phyloP scores from a whole-genome alignment of 2,329 filamentous ascomycete genomes.

The Westerdykella sp. region DNA sequence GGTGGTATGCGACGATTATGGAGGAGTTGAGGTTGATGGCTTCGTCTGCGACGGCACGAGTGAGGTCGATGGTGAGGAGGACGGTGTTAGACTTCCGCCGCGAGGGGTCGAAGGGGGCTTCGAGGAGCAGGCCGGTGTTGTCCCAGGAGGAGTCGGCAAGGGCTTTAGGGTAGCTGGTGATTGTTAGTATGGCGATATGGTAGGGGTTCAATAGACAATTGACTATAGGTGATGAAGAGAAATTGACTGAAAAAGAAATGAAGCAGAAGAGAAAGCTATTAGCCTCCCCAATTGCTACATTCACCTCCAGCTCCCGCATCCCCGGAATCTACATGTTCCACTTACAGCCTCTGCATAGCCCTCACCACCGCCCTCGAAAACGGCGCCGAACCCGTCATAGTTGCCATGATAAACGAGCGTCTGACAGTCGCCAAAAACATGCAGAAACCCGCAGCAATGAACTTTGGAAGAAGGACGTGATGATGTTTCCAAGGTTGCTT shows the following conservation, averaged over 20 bases:
- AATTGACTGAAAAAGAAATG: not conserved
- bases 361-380: slow-evolving; percentile 65
- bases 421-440: slow-evolving; percentile 33
- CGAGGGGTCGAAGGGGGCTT: slow-evolving; percentile 57
- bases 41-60: slow-evolving; percentile 80
- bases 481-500: too few relatives aligned
- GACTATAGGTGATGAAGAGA: not conserved
- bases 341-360: slow-evolving; percentile 74
- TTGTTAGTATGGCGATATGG: slow-evolving; percentile 1
- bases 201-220: not conserved
- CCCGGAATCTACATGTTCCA: slow-evolving; percentile 8
- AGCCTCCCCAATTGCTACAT: too few relatives aligned
- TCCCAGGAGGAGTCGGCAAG: slow-evolving; percentile 89
- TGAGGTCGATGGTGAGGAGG: slow-evolving; percentile 85
- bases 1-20: slow-evolving; percentile 87
- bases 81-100: slow-evolving; percentile 58
- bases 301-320: too few relatives aligned
- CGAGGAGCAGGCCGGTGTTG: slow-evolving; percentile 79
- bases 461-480: too few relatives aligned
- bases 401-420: slow-evolving; percentile 37
- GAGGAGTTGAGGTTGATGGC: slow-evolving; percentile 71
- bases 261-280: too few relatives aligned
- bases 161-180: slow-evolving; percentile 71
- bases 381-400: slow-evolving; percentile 45
- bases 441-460: slow-evolving; percentile 1